Evolutionary conservation across 805 yeast species (phyloP).

Genomic region (Lipomyces mesembrius): DNA sequence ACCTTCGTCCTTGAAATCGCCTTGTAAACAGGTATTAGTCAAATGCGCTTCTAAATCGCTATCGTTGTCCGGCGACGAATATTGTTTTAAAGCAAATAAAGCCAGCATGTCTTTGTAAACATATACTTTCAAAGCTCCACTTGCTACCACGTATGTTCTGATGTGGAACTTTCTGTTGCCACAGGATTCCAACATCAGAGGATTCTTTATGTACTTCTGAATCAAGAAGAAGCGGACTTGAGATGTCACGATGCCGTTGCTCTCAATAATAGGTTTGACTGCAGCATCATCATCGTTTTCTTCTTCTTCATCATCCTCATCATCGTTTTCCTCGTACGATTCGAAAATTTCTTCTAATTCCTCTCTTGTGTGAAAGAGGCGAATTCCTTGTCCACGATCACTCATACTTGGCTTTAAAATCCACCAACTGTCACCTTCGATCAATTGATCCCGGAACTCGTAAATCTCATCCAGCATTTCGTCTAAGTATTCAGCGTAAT

Average conservation of each 20-base stretch:
- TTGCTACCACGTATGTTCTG: constrained; percentile 77
- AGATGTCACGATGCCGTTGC: constrained; percentile 76
- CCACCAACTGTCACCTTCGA: constrained; percentile 61
- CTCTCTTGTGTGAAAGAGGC: constrained; percentile 75
- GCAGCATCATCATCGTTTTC: constrained; percentile 49
- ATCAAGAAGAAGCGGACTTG: constrained; percentile 90
- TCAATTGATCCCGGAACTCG: constrained; percentile 81
- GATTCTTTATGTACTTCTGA: constrained; percentile 75
- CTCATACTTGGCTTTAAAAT: constrained; percentile 96
- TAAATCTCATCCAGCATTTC: constrained; percentile 91
- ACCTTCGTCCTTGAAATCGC: constrained; percentile 48
- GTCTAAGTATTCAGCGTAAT: constrained; percentile 93
- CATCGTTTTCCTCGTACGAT: constrained; percentile 76
- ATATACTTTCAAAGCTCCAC: constrained; percentile 74
- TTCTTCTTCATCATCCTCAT: constrained; percentile 65
- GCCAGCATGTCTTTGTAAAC: constrained; percentile 83
- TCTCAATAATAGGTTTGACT: constrained; percentile 55
- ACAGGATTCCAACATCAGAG: constrained; percentile 66
- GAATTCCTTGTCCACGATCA: constrained; percentile 94
- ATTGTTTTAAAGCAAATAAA: constrained; percentile 70
- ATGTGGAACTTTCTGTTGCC: constrained; percentile 82
- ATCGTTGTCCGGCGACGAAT: constrained; percentile 47
- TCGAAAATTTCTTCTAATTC: constrained; percentile 85
- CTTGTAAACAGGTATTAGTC: constrained; percentile 92
- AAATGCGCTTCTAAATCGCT: constrained; percentile 71